Conservation (phyloP, 805 yeast species). For the Lachancea mirantina region DNA sequence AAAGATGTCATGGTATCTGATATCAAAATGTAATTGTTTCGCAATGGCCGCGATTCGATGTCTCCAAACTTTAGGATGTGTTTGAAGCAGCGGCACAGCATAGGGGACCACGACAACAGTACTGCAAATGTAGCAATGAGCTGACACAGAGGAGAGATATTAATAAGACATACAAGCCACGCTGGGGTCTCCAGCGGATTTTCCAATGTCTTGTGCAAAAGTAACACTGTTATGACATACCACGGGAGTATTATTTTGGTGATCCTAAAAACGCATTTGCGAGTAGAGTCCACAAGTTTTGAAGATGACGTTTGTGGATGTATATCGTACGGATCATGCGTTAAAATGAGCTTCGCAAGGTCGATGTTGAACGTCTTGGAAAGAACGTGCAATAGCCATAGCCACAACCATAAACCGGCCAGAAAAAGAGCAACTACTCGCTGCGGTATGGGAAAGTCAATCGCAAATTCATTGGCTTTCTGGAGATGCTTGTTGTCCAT, state of each 20-base stretch:
- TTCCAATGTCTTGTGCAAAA: constrained; percentile 23
- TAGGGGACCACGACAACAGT: constrained; percentile 7
- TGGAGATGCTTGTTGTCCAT: no score
- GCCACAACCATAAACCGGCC: constrained; percentile 51
- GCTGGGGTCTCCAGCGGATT: constrained; percentile 18
- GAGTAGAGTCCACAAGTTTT: constrained; percentile 34
- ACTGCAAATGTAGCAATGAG: constrained; percentile 31
- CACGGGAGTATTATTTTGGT: constrained; percentile 23
- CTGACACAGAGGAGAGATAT: constrained; percentile 32
- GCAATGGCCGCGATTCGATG: constrained; percentile 33
- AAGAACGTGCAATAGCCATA: constrained; percentile 36
- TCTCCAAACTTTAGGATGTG: constrained; percentile 24
- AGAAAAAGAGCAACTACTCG: constrained; percentile 44
- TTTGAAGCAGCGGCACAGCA: constrained; percentile 10
- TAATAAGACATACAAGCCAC: constrained; percentile 25
- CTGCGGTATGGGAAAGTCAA: constrained; percentile 42
- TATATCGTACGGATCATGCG: constrained; percentile 19
- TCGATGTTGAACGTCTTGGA: constrained; percentile 35
- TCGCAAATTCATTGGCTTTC: constrained; percentile 3
- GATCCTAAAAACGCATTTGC: constrained; percentile 17
- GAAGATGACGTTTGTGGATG: constrained; percentile 28
- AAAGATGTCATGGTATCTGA: constrained; percentile 84
- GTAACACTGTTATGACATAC: constrained; percentile 9
- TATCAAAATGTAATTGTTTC: constrained; percentile 60
- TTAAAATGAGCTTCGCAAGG: constrained; percentile 25